A percentile compares a stretch with the other conserved stretches of the same genome.
Evolutionary conservation across 805 yeast genomes (phyloP).

Genomic region (Candida germanica): DNA sequence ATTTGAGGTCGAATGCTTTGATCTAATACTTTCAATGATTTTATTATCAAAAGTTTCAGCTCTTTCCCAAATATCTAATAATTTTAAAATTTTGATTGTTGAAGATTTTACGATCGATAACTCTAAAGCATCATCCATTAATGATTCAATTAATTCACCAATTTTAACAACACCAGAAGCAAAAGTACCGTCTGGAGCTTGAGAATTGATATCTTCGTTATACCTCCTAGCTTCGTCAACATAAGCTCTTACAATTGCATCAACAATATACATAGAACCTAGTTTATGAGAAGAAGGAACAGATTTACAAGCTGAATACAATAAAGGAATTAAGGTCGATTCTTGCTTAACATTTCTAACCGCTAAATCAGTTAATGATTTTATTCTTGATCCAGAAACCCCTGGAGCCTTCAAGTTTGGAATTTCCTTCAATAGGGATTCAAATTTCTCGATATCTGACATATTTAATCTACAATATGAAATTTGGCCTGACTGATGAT

Average conservation of each 20-base stretch:
- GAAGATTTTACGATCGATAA: slow-evolving; percentile 52
- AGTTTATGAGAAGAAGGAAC: slow-evolving; percentile 80
- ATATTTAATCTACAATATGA: slow-evolving; percentile 17
- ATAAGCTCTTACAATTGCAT: slow-evolving; percentile 84
- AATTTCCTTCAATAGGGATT: slow-evolving; percentile 46
- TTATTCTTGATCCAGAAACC: slow-evolving; percentile 93
- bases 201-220: slow-evolving; percentile 43
- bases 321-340: slow-evolving; percentile 53
- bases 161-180: slow-evolving; percentile 71
- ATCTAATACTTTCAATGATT: slow-evolving; percentile 52
- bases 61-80: slow-evolving; percentile 90
- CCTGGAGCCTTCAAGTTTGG: slow-evolving; percentile 77
- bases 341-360: slow-evolving; percentile 59
- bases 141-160: slow-evolving; percentile 58
- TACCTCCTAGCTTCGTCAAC: slow-evolving; percentile 68
- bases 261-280: slow-evolving; percentile 88
- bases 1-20: slow-evolving; percentile 57
- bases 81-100: slow-evolving; percentile 70
- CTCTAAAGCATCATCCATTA: slow-evolving; percentile 61
- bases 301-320: slow-evolving; percentile 65
- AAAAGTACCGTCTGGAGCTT: slow-evolving; percentile 65
- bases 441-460: slow-evolving; percentile 47
- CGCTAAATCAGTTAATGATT: slow-evolving; percentile 77
- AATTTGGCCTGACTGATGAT: neutral
- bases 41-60: slow-evolving; percentile 70